Conservation (phyloP, 2,329 filamentous ascomycete species). For the Penicillium sp. region DNA sequence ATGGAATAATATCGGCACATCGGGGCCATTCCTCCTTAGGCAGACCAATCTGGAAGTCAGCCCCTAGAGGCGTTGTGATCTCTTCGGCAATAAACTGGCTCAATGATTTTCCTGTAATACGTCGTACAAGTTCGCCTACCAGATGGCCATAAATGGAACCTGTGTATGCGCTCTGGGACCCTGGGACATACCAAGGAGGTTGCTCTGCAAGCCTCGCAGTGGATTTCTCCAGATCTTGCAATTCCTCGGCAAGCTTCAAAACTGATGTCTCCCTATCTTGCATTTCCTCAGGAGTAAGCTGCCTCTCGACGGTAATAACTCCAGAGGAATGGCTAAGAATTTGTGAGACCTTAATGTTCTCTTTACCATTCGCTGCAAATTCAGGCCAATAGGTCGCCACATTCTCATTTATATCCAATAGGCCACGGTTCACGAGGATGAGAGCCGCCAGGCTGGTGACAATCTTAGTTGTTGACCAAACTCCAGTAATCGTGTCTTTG, state of each 20-base stretch:
- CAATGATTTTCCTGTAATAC: conserved; percentile 16
- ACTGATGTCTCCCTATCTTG: background rate
- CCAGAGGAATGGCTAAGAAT: conserved; percentile 11
- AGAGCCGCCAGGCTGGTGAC: conserved; percentile 23
- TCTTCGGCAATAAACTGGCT: conserved; percentile 18
- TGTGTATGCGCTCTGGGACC: background rate
- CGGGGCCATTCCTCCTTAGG: conserved; percentile 15
- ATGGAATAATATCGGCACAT: background rate
- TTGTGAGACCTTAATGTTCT: conserved; percentile 24
- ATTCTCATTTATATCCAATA: conserved; percentile 22
- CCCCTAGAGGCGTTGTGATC: conserved; percentile 16
- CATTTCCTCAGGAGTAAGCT: background rate
- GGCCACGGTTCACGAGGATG: conserved; percentile 22
- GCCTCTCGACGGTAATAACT: background rate
- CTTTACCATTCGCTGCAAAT: conserved; percentile 29
- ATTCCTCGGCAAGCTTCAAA: background rate
- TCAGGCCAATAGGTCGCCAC: conserved; percentile 32
- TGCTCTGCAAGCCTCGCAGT: background rate
- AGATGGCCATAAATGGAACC: conserved; percentile 10
- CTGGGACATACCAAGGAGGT: background rate
- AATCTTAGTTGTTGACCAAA: conserved; percentile 27
- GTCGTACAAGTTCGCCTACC: conserved; percentile 17
- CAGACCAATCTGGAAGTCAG: conserved; percentile 19
- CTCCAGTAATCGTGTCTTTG: conserved; percentile 27
- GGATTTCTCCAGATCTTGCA: background rate